phyloP scores from a whole-genome alignment of 2,329 filamentous ascomycete genomes.

The Diaporthe amygdali region DNA sequence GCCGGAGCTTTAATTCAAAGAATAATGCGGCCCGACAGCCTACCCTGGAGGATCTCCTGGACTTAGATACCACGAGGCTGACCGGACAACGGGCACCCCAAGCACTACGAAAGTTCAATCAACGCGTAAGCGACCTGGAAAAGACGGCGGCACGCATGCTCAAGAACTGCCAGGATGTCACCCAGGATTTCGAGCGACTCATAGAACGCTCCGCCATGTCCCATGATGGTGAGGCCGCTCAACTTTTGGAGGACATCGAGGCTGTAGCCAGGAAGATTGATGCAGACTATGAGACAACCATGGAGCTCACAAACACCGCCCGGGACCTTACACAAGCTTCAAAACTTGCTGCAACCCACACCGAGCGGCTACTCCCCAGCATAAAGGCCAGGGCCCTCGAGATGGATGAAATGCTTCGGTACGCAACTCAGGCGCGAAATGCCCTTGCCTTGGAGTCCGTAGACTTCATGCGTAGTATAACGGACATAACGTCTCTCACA shows the following conservation, averaged over 20 bases:
- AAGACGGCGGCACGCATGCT: constrained; percentile 65
- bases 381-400: constrained; percentile 61
- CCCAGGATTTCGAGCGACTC: constrained; percentile 67
- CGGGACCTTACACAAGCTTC: constrained; percentile 65
- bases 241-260: constrained; percentile 83
- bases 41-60: constrained; percentile 77
- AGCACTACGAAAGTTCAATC: constrained; percentile 63
- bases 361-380: constrained; percentile 64
- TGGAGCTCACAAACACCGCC: constrained; percentile 70
- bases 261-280: constrained; percentile 85
- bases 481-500: constrained; percentile 78
- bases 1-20: constrained; percentile 46
- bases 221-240: constrained; percentile 67
- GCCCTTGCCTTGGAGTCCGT: constrained; percentile 68
- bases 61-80: constrained; percentile 73
- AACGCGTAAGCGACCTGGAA: constrained; percentile 65
- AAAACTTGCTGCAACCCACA: constrained; percentile 68
- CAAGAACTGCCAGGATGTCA: constrained; percentile 64
- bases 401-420: constrained; percentile 65
- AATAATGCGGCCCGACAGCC: constrained; percentile 51
- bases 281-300: constrained; percentile 81
- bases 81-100: constrained; percentile 70
- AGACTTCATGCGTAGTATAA: constrained; percentile 81
- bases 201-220: constrained; percentile 58
- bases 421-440: constrained; percentile 71